Base-by-base conservation (phyloP, 2,329 filamentous ascomycete genomes). In the Alternaria sp. region DNA sequence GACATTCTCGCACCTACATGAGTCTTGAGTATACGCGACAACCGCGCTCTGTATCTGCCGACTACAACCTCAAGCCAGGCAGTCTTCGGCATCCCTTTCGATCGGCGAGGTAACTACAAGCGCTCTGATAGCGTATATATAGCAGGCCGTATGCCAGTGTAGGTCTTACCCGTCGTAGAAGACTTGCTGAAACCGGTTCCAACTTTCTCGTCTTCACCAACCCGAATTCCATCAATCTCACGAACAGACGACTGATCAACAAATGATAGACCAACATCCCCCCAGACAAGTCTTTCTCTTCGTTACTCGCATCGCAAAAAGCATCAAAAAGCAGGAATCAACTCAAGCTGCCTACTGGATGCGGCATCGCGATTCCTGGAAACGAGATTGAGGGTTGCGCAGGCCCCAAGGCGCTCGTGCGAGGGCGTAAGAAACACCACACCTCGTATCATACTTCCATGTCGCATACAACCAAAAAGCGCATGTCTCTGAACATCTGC, bases 151-250 rank as follows among this genome's bases (percentile, higher is more conserved):
- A n/a, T 8, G 15, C 32, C 9, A 17, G 8, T 40, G 32, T 40
- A 40, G 32, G 8, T 0, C 15, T n/a, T 1, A 10, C 5, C 4
- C 32, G 10, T 17, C 1, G 0, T 0, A 0, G 4, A 40, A 6
- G 32, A 1, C 32, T 17, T 40, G 32, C 15, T 40, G 15, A 40
- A 10, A 4, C 32, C 8, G 3, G 32, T 10, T 40, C 15, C 15
- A 10, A 10, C 4, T 6, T 40, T 1, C 32, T 40, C 32, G 32
- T n/a, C 8, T 40, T 6, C 32, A 6, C 15, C 32, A 17, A 40
- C 4, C 3, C 32, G 15, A 17, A 15, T 40, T 4, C 15, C 13
- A 36, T 5, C 2, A n/a, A 9, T 1, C 9, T n/a, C 32, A 40
- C 32, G 5, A 1, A 36, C 13, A 32, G 30, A 32, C 13, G 3